Percentiles rank a stretch among this genome's conserved stretches.
These are phyloP conservation scores for Metarhizium robertsii DNA, from an alignment of 2,329 filamentous ascomycete species.

Conservation along the genomic window DNA sequence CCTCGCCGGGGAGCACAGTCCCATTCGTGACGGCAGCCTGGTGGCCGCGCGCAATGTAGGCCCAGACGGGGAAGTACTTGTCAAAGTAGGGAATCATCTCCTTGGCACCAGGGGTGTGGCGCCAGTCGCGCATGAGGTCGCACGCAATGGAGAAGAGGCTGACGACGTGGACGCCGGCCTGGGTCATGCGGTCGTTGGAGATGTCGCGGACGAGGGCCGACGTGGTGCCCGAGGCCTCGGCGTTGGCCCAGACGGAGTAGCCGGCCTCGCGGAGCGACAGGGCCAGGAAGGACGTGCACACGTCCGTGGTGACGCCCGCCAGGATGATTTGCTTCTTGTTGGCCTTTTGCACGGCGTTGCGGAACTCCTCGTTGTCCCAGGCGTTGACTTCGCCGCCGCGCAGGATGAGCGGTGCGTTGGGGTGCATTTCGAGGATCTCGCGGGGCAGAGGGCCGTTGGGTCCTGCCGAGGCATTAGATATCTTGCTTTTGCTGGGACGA, in stretches of 20 bases:
- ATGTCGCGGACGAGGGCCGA: conserved; percentile 29
- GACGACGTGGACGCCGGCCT: not conserved
- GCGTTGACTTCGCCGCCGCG: conserved; percentile 67
- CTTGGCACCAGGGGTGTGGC: conserved; percentile 38
- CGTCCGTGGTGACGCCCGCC: conserved; percentile 64
- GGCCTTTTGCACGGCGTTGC: conserved; percentile 52
- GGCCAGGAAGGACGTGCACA: conserved; percentile 66
- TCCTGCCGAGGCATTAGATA: no score
- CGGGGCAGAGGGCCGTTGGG: conserved; percentile 4
- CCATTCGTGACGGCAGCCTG: no score
- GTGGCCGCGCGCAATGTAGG: conserved; percentile 43
- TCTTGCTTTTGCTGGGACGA: no score
- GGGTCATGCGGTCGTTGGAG: conserved; percentile 1
- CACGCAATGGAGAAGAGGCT: conserved; percentile 48
- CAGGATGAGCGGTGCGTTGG: conserved; percentile 54
- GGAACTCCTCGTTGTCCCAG: conserved; percentile 66
- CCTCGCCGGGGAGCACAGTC: no score
- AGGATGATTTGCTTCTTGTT: conserved; percentile 63
- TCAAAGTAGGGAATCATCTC: conserved; percentile 57
- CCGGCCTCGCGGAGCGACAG: conserved; percentile 62
- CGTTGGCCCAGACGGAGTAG: conserved; percentile 65
- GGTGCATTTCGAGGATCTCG: conserved; percentile 43
- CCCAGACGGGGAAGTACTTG: conserved; percentile 56
- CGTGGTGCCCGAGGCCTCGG: conserved; percentile 61
- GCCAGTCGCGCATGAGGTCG: conserved; percentile 66